Conservation (phyloP, 345 rosid species). For the Rhodamnia rubescens region DNA sequence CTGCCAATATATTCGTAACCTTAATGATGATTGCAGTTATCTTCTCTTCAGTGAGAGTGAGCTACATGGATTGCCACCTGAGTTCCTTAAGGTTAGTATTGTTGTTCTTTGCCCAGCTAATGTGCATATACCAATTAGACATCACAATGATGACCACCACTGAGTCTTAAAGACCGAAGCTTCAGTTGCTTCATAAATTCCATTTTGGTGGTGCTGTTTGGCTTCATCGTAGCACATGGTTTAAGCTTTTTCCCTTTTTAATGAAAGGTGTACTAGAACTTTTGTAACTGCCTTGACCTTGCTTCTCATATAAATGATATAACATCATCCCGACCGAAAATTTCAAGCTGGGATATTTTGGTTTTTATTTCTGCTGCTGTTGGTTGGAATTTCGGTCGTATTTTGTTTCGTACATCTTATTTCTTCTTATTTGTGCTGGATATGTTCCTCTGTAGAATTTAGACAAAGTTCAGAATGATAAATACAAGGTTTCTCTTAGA, state of each 20-base stretch:
- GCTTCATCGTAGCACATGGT: background rate
- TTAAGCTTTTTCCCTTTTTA: background rate
- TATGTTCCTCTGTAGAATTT: constrained; percentile 44
- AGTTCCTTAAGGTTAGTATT: constrained; percentile 57
- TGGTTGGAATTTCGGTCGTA: background rate
- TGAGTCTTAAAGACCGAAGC: background rate
- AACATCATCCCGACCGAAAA: background rate
- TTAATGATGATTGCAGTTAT: constrained; percentile 58
- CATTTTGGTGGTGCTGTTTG: background rate
- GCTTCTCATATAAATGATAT: background rate
- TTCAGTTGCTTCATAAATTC: background rate
- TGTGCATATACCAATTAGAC: background rate
- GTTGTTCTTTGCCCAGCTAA: background rate
- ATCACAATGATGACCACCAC: background rate
- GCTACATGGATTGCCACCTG: constrained; percentile 65
- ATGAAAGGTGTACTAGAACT: background rate
- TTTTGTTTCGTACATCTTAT: background rate
- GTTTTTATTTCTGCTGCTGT: background rate
- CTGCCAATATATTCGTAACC: constrained; percentile 52
- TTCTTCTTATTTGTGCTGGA: background rate
- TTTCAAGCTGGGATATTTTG: background rate
- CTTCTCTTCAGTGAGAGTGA: constrained; percentile 60
- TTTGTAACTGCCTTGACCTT: background rate
- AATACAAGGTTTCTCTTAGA: constrained; percentile 58
- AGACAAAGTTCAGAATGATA: constrained; percentile 49